Conservation (phyloP, 768 basidiomycete species). For the Cubamyces sp. region DNA sequence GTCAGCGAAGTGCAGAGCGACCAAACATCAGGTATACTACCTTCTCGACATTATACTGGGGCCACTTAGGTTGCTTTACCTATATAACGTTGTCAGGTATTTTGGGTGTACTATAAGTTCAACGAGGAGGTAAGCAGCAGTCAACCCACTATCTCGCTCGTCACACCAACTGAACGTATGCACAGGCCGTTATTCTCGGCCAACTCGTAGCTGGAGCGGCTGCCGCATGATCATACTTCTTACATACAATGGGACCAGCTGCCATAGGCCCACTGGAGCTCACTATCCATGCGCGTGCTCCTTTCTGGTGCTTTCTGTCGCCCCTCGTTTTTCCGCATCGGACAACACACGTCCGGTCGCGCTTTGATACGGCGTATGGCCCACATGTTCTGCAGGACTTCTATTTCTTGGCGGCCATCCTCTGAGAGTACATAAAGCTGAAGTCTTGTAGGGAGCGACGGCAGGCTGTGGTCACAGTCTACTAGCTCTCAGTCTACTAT, state of each 20-base stretch:
- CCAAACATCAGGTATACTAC: no score
- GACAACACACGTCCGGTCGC: neutral
- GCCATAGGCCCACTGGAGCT: neutral
- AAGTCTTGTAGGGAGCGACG: neutral
- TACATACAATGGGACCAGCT: neutral
- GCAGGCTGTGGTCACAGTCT: slow-evolving; percentile 13
- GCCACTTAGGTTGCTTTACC: no score
- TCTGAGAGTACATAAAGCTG: neutral
- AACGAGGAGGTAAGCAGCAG: no score
- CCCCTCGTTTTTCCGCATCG: no score
- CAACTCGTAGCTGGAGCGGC: no score
- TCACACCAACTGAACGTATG: no score
- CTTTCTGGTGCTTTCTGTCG: neutral
- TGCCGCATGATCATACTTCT: slow-evolving; percentile 1
- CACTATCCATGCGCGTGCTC: neutral
- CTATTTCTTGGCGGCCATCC: neutral
- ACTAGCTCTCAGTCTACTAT: neutral
- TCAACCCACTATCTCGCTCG: no score
- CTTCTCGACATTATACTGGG: no score
- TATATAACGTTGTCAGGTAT: no score
- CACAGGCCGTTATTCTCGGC: no score
- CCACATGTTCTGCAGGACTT: slow-evolving; percentile 1
- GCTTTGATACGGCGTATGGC: neutral
- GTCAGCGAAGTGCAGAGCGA: no score
- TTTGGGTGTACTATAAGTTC: no score